A percentile compares a stretch with the other conserved stretches of the same genome.
These are phyloP conservation scores for Camellia oleifera DNA, from an alignment of 179 eudicot genomes.

Conservation along the genomic window DNA sequence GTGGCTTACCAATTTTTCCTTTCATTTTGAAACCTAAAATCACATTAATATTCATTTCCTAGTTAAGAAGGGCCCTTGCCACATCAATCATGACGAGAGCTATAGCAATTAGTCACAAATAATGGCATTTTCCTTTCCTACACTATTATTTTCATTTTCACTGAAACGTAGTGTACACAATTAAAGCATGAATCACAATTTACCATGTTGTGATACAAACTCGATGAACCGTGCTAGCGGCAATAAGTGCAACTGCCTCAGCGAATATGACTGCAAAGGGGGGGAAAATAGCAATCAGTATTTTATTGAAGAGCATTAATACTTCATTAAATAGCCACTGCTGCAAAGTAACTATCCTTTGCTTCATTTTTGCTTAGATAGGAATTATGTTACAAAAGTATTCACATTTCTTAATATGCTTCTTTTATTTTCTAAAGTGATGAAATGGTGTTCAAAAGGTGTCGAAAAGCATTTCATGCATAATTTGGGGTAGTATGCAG, in stretches of 20 bases:
- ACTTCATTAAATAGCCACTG: background rate
- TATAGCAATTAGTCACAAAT: background rate
- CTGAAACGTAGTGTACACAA: background rate
- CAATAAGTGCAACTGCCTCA: constrained; percentile 70
- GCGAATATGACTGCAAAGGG: constrained; percentile 61
- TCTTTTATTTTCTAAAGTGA: no score
- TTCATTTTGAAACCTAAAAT: background rate
- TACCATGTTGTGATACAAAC: constrained; percentile 89
- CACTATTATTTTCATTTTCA: background rate
- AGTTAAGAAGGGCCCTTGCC: background rate
- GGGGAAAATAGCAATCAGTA: background rate
- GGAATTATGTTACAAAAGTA: no score
- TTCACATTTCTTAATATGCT: no score
- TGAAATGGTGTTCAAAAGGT: no score
- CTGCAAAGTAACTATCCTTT: background rate
- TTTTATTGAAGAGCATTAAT: background rate
- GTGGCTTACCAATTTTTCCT: background rate
- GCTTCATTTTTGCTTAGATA: no score
- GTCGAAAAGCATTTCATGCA: no score
- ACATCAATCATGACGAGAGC: constrained; percentile 4
- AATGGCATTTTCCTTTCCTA: background rate
- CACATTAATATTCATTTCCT: no score
- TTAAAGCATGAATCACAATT: background rate
- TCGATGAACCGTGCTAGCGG: constrained; percentile 77
- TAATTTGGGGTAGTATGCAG: no score